Evolutionary conservation across 2,329 filamentous ascomycete species (phyloP).

Genomic region (Geosmithia putterillii): DNA sequence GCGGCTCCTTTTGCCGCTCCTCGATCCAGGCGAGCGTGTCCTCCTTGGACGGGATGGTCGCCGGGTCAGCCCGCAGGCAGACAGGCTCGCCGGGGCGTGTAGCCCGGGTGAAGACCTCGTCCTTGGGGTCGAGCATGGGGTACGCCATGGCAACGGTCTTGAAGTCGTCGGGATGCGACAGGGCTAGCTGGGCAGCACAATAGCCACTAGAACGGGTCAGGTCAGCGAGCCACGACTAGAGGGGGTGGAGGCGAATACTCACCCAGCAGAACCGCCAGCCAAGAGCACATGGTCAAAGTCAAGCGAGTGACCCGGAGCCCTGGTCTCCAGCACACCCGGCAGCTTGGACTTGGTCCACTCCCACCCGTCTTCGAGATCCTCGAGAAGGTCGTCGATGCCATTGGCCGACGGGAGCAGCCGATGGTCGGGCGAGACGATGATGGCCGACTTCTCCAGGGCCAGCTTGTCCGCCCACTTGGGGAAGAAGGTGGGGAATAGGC

Average conservation of each 20-base stretch:
- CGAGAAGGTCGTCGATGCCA: constrained; percentile 11
- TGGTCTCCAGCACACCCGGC: not conserved
- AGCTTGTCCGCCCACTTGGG: constrained; percentile 9
- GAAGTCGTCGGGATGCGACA: constrained; percentile 11
- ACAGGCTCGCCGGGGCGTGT: constrained; percentile 4
- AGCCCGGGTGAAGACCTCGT: constrained; percentile 6
- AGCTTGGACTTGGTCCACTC: constrained; percentile 9
- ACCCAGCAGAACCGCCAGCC: constrained; percentile 9
- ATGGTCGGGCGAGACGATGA: constrained; percentile 13
- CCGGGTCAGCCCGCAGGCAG: constrained; percentile 2
- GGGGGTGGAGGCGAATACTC: too few species aligned
- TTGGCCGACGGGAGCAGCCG: constrained; percentile 11
- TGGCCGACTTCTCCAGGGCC: constrained; percentile 10
- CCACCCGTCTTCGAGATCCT: constrained; percentile 14
- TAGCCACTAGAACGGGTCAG: constrained; percentile 8
- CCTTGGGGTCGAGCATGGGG: constrained; percentile 9
- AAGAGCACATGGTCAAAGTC: constrained; percentile 8
- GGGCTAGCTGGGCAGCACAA: constrained; percentile 6
- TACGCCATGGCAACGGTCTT: constrained; percentile 7
- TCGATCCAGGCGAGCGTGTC: constrained; percentile 8
- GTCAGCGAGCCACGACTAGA: too few species aligned
- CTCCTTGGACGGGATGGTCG: constrained; percentile 6
- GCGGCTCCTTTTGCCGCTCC: not conserved
- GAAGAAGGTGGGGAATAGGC: constrained; percentile 12
- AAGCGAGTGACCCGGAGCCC: not conserved